Percentiles rank a stretch among this genome's conserved stretches.
phyloP scores from a whole-genome alignment of 768 basidiomycete genomes.

The Strobilomyces confusus region DNA sequence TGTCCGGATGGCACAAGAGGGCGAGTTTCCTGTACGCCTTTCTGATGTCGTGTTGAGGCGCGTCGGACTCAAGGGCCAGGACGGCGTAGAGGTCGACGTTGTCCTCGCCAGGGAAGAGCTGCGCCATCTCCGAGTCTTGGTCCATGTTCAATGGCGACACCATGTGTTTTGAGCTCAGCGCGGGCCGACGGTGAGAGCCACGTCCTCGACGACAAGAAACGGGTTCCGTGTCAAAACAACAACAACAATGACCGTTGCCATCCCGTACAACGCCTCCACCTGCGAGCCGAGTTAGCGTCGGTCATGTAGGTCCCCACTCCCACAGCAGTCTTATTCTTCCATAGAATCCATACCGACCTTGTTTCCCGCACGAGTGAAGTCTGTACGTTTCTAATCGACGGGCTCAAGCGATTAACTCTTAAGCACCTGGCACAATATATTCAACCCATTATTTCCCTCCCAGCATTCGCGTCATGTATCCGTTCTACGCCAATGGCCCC shows the following conservation, averaged over 20 bases:
- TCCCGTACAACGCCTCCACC: neutral
- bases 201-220: neutral
- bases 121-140: conserved; percentile 59
- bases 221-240: no score
- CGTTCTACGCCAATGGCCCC: neutral
- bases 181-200: no score
- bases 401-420: neutral
- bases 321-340: conserved; percentile 4
- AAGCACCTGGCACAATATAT: neutral
- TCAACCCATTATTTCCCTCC: neutral
- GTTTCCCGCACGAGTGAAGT: neutral
- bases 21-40: conserved; percentile 84
- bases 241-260: conserved; percentile 4
- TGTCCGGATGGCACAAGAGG: conserved; percentile 86
- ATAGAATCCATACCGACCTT: conserved; percentile 10
- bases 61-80: conserved; percentile 51
- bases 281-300: neutral
- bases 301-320: neutral
- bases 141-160: conserved; percentile 46
- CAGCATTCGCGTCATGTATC: conserved; percentile 3
- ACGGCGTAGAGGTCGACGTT: conserved; percentile 75
- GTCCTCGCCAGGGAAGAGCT: conserved; percentile 75
- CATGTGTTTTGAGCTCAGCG: conserved; percentile 3
- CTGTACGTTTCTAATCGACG: neutral
- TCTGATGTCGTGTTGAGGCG: conserved; percentile 66